These are phyloP conservation scores for Ulota crispa DNA, from an alignment of 225 moss, liverwort and hornwort species.

Conservation along the genomic window DNA sequence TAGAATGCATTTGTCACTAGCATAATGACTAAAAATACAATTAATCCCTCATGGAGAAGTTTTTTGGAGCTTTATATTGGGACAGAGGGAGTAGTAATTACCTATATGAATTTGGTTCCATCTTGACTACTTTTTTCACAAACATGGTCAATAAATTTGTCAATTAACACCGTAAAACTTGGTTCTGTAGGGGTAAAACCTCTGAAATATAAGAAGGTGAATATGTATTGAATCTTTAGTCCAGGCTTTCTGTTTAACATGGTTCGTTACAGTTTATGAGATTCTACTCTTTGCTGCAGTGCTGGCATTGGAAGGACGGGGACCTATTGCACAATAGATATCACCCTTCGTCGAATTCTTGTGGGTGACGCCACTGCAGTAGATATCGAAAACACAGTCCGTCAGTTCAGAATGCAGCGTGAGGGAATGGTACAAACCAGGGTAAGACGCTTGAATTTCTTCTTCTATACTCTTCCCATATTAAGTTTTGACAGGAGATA, in stretches of 20 bases:
- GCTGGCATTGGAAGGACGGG: constrained; percentile 84
- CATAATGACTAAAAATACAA: too few species aligned
- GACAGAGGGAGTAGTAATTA: too few species aligned
- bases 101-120: not conserved
- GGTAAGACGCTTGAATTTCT: constrained; percentile 23
- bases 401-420: constrained; percentile 59
- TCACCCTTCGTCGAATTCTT: constrained; percentile 59
- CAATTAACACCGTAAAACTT: not conserved
- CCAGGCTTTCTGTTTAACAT: not conserved
- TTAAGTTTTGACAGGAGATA: not conserved
- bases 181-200: not conserved
- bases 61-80: too few species aligned
- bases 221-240: not conserved
- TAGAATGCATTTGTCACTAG: too few species aligned
- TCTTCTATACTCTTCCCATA: not conserved
- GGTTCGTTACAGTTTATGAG: not conserved
- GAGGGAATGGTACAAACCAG: constrained; percentile 72
- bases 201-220: not conserved
- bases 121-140: not conserved
- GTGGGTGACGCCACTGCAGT: constrained; percentile 54
- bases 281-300: constrained; percentile 36
- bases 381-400: constrained; percentile 62
- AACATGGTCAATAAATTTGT: not conserved
- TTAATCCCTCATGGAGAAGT: too few species aligned
- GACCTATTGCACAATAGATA: constrained; percentile 64